A percentile compares a stretch with the other conserved stretches of the same genome.
These are phyloP conservation scores for Ascochyta viciae-villosae DNA, from an alignment of 2,329 filamentous ascomycete species.

Conservation along the genomic window DNA sequence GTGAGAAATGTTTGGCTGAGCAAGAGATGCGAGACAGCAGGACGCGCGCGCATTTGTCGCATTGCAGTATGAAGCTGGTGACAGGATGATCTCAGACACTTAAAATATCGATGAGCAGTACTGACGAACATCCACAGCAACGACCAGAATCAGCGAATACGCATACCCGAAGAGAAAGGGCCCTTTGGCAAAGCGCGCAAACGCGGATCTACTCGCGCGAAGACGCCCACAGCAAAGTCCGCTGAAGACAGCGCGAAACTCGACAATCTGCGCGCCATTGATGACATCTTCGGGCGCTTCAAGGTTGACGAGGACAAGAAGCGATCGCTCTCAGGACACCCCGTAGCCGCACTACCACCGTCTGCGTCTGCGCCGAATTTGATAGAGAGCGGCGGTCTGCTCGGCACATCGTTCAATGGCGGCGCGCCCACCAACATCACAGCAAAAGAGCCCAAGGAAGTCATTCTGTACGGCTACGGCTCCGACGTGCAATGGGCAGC, in stretches of 20 bases:
- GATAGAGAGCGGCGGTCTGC: conserved; percentile 35
- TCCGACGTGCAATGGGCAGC: conserved; percentile 78
- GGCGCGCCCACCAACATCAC: conserved; percentile 46
- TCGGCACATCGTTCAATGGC: conserved; percentile 36
- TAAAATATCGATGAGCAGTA: not conserved
- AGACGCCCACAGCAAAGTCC: conserved; percentile 65
- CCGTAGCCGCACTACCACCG: conserved; percentile 31
- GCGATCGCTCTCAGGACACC: conserved; percentile 32
- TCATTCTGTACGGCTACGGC: conserved; percentile 84
- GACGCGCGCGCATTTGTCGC: conserved; percentile 1
- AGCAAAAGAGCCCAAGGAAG: conserved; percentile 71
- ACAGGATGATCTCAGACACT: not conserved
- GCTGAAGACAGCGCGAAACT: conserved; percentile 60
- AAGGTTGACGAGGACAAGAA: conserved; percentile 42
- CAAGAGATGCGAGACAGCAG: not conserved
- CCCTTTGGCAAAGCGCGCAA: conserved; percentile 64
- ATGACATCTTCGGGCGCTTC: conserved; percentile 54
- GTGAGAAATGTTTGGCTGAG: conserved; percentile 31
- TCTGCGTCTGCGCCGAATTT: conserved; percentile 45
- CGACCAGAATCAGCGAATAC: conserved; percentile 56
- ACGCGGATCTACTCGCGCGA: conserved; percentile 57
- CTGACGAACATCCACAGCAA: conserved; percentile 25
- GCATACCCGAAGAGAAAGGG: conserved; percentile 65
- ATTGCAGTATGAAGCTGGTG: not conserved
- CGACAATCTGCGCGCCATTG: conserved; percentile 55